Conservation (phyloP, 2,329 filamentous ascomycete species). For the Penicillium sp. region DNA sequence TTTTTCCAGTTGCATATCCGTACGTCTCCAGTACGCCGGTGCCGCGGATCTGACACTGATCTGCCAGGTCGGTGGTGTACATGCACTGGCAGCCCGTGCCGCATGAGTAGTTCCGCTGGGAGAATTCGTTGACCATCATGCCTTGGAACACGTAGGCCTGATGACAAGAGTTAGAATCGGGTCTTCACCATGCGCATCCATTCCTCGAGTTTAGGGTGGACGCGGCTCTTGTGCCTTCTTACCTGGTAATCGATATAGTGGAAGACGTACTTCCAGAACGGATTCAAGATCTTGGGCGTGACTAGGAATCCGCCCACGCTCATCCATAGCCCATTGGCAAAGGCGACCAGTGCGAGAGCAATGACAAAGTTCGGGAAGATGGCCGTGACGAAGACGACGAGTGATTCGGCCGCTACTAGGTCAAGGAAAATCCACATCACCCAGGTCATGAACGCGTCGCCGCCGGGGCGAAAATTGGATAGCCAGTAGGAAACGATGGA, state of each 20-base stretch:
- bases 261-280: slow-evolving; percentile 85
- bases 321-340: slow-evolving; percentile 91
- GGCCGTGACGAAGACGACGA: slow-evolving; percentile 76
- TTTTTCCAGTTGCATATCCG: slow-evolving; percentile 67
- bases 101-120: slow-evolving; percentile 66
- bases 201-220: too few species aligned
- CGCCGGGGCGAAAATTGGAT: slow-evolving; percentile 70
- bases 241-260: slow-evolving; percentile 86
- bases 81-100: slow-evolving; percentile 67
- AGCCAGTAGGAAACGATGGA: slow-evolving; percentile 80
- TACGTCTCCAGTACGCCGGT: slow-evolving; percentile 71
- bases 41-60: slow-evolving; percentile 71
- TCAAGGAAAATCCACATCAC: slow-evolving; percentile 86
- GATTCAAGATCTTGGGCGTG: slow-evolving; percentile 71
- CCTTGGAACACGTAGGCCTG: slow-evolving; percentile 79
- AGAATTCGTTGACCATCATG: slow-evolving; percentile 93
- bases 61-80: slow-evolving; percentile 66
- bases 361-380: slow-evolving; percentile 81
- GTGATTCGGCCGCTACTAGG: slow-evolving; percentile 77
- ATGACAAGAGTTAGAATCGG: neutral
- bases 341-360: slow-evolving; percentile 76
- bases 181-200: too few species aligned
- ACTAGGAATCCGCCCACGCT: slow-evolving; percentile 82
- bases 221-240: neutral
- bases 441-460: slow-evolving; percentile 73